phyloP scores from a whole-genome alignment of 805 yeast species.

The Metschnikowia lunata region DNA sequence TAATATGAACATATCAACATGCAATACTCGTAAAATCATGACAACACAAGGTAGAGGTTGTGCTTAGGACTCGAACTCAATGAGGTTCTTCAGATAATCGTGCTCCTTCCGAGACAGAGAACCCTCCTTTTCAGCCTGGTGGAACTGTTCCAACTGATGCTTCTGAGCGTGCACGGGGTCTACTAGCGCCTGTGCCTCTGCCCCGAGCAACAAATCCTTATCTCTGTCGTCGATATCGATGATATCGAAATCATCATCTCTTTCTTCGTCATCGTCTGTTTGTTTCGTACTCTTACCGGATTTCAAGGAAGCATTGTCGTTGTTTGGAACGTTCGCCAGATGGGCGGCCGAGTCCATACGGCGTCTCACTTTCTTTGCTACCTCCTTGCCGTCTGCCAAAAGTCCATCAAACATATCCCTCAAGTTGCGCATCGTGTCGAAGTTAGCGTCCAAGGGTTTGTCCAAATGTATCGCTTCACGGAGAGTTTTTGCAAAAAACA shows the following conservation, averaged over 20 bases:
- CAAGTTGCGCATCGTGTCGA: slow-evolving; percentile 52
- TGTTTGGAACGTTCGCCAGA: slow-evolving; percentile 15
- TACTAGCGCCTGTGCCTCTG: slow-evolving; percentile 42
- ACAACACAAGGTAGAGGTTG: no score
- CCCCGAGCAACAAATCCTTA: slow-evolving; percentile 46
- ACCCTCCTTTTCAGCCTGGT: slow-evolving; percentile 19
- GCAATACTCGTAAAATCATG: no score
- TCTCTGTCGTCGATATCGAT: slow-evolving; percentile 40
- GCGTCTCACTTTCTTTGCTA: slow-evolving; percentile 83
- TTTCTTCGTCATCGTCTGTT: slow-evolving; percentile 39
- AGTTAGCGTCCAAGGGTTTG: slow-evolving; percentile 45
- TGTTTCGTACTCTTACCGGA: slow-evolving; percentile 10
- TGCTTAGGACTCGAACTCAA: slow-evolving; percentile 40
- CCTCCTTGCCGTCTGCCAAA: slow-evolving; percentile 87
- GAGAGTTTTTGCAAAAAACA: slow-evolving; percentile 68
- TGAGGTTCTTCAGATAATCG: slow-evolving; percentile 25
- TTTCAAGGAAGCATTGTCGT: slow-evolving; percentile 19
- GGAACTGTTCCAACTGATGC: slow-evolving; percentile 21
- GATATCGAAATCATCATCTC: slow-evolving; percentile 41
- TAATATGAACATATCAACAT: no score
- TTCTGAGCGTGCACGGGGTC: slow-evolving; percentile 20
- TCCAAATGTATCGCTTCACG: slow-evolving; percentile 65
- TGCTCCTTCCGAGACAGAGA: slow-evolving; percentile 4
- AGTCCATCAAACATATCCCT: slow-evolving; percentile 89
- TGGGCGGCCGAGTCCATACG: slow-evolving; percentile 73